Conservation (phyloP, 306 rosid species). For the Senna siamea region DNA sequence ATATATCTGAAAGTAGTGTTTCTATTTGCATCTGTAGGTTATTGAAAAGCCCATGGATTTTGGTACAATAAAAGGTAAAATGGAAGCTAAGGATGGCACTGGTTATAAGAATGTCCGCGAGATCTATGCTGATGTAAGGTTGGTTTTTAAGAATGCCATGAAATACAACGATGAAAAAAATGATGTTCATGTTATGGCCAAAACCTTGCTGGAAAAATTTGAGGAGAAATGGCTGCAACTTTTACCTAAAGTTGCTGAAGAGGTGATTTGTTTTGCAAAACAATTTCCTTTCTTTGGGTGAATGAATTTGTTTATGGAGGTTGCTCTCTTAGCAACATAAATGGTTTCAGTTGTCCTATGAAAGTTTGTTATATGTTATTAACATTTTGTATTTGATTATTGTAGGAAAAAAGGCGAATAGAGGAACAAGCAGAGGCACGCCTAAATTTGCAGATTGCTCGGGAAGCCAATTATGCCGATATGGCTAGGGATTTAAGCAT, state of each 20-base stretch:
- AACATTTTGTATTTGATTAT: constrained; percentile 26
- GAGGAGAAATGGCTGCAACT: constrained; percentile 82
- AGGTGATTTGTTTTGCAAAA: constrained; percentile 52
- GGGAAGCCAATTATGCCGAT: constrained; percentile 64
- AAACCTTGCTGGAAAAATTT: constrained; percentile 65
- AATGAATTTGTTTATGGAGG: constrained; percentile 6
- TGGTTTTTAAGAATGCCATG: constrained; percentile 85
- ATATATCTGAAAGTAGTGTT: constrained; percentile 25
- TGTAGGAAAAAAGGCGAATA: constrained; percentile 60
- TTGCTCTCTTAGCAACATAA: constrained; percentile 5
- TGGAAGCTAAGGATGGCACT: constrained; percentile 74
- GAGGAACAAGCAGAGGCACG: constrained; percentile 60
- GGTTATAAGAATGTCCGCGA: constrained; percentile 76
- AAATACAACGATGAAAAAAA: constrained; percentile 68
- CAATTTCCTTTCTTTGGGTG: constrained; percentile 19
- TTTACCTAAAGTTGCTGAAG: constrained; percentile 70
- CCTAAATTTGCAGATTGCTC: constrained; percentile 58
- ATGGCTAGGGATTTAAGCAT: constrained; percentile 64
- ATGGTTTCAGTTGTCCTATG: background rate
- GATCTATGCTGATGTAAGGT: constrained; percentile 71
- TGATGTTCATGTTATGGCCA: constrained; percentile 74
- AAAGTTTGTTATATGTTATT: background rate
- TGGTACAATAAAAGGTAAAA: constrained; percentile 67
- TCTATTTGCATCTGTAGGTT: constrained; percentile 49
- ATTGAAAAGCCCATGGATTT: constrained; percentile 91